Percentiles rank a stretch among this genome's conserved stretches.
phyloP scores from a whole-genome alignment of 306 rosid genomes.

The Cyclanthera cordifolia region DNA sequence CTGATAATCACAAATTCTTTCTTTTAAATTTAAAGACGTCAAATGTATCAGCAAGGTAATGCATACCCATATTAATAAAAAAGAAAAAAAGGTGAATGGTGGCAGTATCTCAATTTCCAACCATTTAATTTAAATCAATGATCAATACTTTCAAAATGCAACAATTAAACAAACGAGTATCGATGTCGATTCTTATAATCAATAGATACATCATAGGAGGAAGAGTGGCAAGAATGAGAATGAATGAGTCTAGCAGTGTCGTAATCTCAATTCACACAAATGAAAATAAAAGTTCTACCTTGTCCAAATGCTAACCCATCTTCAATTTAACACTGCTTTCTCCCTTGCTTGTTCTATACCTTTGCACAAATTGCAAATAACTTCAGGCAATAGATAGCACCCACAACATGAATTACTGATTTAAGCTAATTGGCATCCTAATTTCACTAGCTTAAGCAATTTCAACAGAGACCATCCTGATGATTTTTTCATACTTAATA shows the following conservation, averaged over 20 bases:
- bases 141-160: not conserved
- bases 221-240: not conserved
- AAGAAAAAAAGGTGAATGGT: no score
- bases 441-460: not conserved
- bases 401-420: not conserved
- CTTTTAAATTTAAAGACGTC: not conserved
- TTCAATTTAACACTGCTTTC: slow-evolving; percentile 32
- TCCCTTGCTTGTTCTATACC: slow-evolving; percentile 49
- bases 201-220: not conserved
- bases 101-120: not conserved
- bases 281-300: not conserved
- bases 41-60: not conserved
- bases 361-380: slow-evolving; percentile 33
- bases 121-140: not conserved
- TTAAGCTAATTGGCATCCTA: not conserved
- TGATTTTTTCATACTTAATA: not conserved
- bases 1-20: not conserved
- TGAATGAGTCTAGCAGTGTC: not conserved
- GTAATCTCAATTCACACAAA: not conserved
- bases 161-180: not conserved
- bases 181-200: not conserved
- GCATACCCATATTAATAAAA: not conserved
- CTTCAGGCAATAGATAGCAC: not conserved
- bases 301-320: slow-evolving; percentile 31
- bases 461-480: not conserved